These are phyloP conservation scores for Chalciporus sphaerocephalus DNA, from an alignment of 768 basidiomycete genomes.

Conservation along the genomic window DNA sequence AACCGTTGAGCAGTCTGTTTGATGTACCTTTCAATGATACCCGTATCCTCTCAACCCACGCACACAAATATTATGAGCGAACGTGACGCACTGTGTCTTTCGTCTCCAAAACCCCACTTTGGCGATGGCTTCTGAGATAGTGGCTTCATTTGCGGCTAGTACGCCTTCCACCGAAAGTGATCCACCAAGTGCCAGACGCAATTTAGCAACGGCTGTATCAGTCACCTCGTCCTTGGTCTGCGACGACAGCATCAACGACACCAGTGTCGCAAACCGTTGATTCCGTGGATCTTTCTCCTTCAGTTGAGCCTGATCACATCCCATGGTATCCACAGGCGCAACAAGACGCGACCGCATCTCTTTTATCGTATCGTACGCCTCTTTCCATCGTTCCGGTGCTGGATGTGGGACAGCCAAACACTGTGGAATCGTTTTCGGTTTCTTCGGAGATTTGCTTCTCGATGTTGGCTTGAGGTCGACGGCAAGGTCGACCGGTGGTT, in stretches of 20 bases:
- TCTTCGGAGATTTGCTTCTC: constrained; percentile 39
- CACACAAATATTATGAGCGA: neutral
- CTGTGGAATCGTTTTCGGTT: constrained; percentile 53
- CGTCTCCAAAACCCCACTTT: constrained; percentile 93
- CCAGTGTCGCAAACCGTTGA: constrained; percentile 75
- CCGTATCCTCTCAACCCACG: neutral
- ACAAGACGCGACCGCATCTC: constrained; percentile 66
- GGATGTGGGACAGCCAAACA: constrained; percentile 59
- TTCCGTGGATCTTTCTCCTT: constrained; percentile 71
- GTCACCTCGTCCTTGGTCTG: constrained; percentile 95
- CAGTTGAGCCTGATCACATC: constrained; percentile 67
- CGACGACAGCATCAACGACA: constrained; percentile 92
- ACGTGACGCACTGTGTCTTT: constrained; percentile 67
- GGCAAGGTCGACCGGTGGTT: neutral
- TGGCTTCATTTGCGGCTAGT: constrained; percentile 53
- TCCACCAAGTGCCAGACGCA: constrained; percentile 72
- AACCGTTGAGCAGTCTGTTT: constrained; percentile 68
- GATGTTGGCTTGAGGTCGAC: constrained; percentile 1
- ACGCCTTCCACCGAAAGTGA: constrained; percentile 73
- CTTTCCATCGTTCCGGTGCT: constrained; percentile 60
- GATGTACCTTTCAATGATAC: constrained; percentile 71
- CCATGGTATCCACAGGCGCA: constrained; percentile 93
- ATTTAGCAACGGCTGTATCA: constrained; percentile 68
- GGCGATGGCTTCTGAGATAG: constrained; percentile 71
- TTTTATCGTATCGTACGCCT: constrained; percentile 68